A percentile compares a stretch with the other conserved stretches of the same genome.
phyloP scores from a whole-genome alignment of 768 basidiomycete genomes.

The Termitomyces sp. region DNA sequence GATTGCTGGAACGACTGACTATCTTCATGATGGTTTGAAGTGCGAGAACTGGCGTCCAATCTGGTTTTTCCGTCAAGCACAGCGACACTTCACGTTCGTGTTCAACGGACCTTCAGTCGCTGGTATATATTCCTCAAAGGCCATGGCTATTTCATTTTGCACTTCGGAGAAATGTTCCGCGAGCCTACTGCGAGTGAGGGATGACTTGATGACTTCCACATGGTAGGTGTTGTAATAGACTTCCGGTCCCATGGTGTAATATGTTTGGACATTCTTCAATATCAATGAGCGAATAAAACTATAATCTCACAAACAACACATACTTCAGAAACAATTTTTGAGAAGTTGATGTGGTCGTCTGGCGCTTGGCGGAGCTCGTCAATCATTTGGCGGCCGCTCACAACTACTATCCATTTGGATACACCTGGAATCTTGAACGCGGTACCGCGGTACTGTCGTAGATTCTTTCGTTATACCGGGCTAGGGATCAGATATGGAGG shows the following conservation, averaged over 20 bases:
- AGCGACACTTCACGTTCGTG: background rate
- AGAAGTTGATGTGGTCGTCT: slow-evolving; percentile 24
- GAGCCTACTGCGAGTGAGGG: slow-evolving; percentile 34
- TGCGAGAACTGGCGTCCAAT: slow-evolving; percentile 26
- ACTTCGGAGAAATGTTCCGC: slow-evolving; percentile 30
- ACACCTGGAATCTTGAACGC: slow-evolving; percentile 37
- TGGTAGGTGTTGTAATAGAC: slow-evolving; percentile 25
- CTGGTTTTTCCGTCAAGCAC: slow-evolving; percentile 12
- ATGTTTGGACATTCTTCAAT: slow-evolving; percentile 26
- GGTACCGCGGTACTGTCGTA: slow-evolving; percentile 11
- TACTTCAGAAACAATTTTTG: slow-evolving; percentile 23
- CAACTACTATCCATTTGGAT: slow-evolving; percentile 38
- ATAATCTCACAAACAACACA: too few relatives aligned
- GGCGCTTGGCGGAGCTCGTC: slow-evolving; percentile 2
- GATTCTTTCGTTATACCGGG: background rate
- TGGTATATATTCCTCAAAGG: slow-evolving; percentile 35
- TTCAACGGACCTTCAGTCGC: slow-evolving; percentile 17
- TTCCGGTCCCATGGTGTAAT: slow-evolving; percentile 31
- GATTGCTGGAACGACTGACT: slow-evolving; percentile 32
- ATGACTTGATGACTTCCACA: slow-evolving; percentile 21
- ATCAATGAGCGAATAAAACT: background rate
- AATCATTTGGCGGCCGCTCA: slow-evolving; percentile 26
- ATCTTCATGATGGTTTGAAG: slow-evolving; percentile 26
- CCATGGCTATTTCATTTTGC: slow-evolving; percentile 34
- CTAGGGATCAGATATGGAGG: background rate